Base-by-base conservation (phyloP, 208 protist genomes). In the Trypanosomatidae sp. region DNA sequence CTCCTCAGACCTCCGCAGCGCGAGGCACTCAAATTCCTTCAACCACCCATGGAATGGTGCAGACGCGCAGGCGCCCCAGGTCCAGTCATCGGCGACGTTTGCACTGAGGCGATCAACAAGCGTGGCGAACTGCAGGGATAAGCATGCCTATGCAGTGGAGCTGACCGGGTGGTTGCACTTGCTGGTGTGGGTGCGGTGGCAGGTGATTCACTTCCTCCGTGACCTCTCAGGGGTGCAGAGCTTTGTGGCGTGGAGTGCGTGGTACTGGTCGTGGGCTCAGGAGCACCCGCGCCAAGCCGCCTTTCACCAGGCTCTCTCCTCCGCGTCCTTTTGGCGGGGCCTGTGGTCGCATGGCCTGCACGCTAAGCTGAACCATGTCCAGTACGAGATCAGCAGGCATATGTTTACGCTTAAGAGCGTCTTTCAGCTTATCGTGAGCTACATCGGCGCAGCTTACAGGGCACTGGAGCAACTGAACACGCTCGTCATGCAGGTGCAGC, bases 231-330 rank as follows among this genome's bases (percentile, higher is more conserved):
- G 69, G 2, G 76, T 90, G 62, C 86, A 93, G 53, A 86, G 82
- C 30, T 59, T 81, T 25, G 74, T 90, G 5, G 79, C 89, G 28
- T 91, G 86, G 84, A 82, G 87, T 69, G 72, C 80, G 43, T 87
- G 75, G 77, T 93, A 91, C 82, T 91, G 89, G 87, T 87, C 84
- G 0, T 93, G 87, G 85, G 89, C 86, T 25, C 79, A 89, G 73
- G 73, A 84, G 41, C 82, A 91, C 68, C 66, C 71, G 3, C 66
- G 69, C 4, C 69, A 84, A 66, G 79, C 86, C n/a, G 70, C 83
- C 19, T 67, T 89, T 6, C 82, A 91, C 74, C 73, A 80, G 41
- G 79, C 78, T 5, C 78, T 93, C 30, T 69, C 73, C 28, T 86
- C 74, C 46, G 39, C 30, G 13, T 65, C 60, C 58, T 89, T 87